phyloP scores from a whole-genome alignment of 805 yeast genomes.

The Ogataea parapolymorpha region DNA sequence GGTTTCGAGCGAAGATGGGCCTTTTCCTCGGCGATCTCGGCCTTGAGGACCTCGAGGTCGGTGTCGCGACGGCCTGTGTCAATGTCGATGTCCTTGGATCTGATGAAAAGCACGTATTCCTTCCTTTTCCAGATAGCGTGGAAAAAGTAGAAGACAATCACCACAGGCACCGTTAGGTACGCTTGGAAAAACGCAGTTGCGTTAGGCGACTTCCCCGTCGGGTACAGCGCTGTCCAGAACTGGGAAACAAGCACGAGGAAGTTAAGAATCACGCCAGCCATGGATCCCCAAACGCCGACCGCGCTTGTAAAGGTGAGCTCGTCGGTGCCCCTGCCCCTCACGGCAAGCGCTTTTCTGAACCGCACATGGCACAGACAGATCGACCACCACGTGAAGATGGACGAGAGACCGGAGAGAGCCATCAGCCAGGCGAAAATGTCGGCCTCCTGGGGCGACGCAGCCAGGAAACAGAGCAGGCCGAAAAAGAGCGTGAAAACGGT shows the following conservation, averaged over 20 bases:
- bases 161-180: constrained; percentile 61
- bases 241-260: constrained; percentile 63
- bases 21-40: constrained; percentile 54
- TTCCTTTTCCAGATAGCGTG: constrained; percentile 35
- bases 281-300: constrained; percentile 64
- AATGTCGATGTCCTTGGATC: constrained; percentile 49
- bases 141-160: constrained; percentile 43
- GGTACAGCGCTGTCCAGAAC: constrained; percentile 78
- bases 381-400: constrained; percentile 75
- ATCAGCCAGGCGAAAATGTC: constrained; percentile 68
- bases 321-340: constrained; percentile 60
- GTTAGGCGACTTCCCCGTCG: constrained; percentile 49
- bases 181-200: constrained; percentile 58
- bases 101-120: constrained; percentile 44
- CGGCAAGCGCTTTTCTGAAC: constrained; percentile 61
- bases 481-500: constrained; percentile 47
- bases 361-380: constrained; percentile 64
- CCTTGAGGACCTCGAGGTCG: constrained; percentile 51
- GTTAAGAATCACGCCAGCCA: constrained; percentile 54
- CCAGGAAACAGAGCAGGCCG: constrained; percentile 57
- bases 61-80: constrained; percentile 60
- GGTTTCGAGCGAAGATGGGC: constrained; percentile 44
- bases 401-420: constrained; percentile 71
- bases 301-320: constrained; percentile 67
- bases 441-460: constrained; percentile 52